Base-by-base conservation (phyloP, 2,329 filamentous ascomycete species). In the Diaporthe citriasiana region DNA sequence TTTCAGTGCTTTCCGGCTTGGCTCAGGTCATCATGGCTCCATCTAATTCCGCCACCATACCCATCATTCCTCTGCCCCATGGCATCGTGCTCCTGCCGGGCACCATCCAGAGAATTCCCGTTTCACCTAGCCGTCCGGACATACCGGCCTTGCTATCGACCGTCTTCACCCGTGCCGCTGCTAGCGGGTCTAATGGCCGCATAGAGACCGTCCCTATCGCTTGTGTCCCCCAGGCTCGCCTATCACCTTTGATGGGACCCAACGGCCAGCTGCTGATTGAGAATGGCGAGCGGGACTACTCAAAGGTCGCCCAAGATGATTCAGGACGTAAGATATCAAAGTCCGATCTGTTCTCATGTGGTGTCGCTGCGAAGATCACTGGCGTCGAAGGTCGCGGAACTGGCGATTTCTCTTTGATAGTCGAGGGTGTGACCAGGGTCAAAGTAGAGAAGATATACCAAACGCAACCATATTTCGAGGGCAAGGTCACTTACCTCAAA, bases 391-490 rank as follows among this genome's bases (percentile, higher is more conserved):
- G 94, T 38, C 89, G 91, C 72, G 91, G 91, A 60, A 91, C 91
- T 15, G 90, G 92, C 40, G 93, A 98, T 80, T 92, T 98, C 79
- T 92, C 92, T 73, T 84, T 99, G 70, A 88, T 98, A 7, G 95
- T 99, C 2, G 95, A 98, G 82, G 97, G 97, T 22, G 88, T 94
- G 25, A 89, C 92, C 76, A 90, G 97, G 53, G 92, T 98, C 76
- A 90, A 90, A 76, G 85, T 98, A 47, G 93, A 95, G 69, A 92
- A 91, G 79, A 84, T 97, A 63, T 88, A 90, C 50, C 92, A 94
- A 81, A 94, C 97, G 77, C 89, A 92, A 70, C 94, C 95, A 2
- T 97, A 94, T 81, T 95, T 98, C 78, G 95, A 98, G 84, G 95
- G 92, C 59, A 93, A 93, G 78, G 90, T 98, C 33, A 88, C 88